Evolutionary conservation across 2,329 filamentous ascomycete genomes (phyloP).

Genomic region (Epichloe scottii): DNA sequence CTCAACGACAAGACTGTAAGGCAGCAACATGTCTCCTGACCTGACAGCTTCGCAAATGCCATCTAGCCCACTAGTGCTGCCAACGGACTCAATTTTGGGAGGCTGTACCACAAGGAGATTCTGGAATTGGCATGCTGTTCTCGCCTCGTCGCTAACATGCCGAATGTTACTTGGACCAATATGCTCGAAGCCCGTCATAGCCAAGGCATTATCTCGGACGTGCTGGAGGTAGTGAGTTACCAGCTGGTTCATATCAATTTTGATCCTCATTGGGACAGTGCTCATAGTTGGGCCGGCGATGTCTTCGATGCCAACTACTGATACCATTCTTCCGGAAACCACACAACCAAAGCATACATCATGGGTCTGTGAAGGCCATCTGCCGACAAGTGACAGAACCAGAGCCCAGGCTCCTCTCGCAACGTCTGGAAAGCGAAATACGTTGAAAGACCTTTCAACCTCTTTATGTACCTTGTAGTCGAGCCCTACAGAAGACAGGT

Average conservation of each 20-base stretch:
- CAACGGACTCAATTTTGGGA: background rate
- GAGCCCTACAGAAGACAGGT: background rate
- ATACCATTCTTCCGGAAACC: constrained; percentile 12
- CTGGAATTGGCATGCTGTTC: background rate
- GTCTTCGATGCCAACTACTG: constrained; percentile 11
- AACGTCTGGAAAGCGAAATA: constrained; percentile 1
- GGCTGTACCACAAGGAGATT: background rate
- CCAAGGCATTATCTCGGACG: constrained; percentile 8
- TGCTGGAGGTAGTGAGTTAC: constrained; percentile 8
- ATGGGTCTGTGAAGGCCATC: constrained; percentile 1
- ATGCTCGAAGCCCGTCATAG: constrained; percentile 10
- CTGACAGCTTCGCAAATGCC: background rate
- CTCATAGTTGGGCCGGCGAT: constrained; percentile 12
- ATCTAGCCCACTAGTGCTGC: background rate
- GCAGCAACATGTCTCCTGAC: background rate
- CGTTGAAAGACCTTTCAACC: background rate
- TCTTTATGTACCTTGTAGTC: background rate
- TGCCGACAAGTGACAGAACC: constrained; percentile 8
- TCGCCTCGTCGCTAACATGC: constrained; percentile 1
- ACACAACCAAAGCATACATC: constrained; percentile 14
- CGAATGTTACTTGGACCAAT: constrained; percentile 13
- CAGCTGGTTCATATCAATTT: constrained; percentile 3
- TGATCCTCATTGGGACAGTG: constrained; percentile 10
- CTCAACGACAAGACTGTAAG: background rate
- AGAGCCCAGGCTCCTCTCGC: constrained; percentile 17